Conservation (phyloP, 73 alveolate species). For the Breviolum minutum region DNA sequence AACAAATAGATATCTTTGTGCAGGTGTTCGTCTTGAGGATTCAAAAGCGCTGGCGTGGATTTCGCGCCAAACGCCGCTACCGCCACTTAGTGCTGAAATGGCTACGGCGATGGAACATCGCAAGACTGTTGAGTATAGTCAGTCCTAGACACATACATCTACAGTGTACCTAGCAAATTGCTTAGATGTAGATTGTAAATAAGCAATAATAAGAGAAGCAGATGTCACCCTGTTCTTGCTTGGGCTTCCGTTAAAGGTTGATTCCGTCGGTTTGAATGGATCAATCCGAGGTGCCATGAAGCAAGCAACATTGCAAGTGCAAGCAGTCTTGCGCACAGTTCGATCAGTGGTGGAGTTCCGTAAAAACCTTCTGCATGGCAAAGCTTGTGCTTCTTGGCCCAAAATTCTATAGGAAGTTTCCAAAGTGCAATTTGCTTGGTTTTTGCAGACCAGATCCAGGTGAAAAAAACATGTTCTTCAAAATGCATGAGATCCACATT, state of each 20-base stretch:
- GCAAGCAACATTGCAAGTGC: conserved; percentile 36
- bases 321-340: conserved; percentile 40
- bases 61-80: conserved; percentile 9
- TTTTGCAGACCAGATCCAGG: not conserved
- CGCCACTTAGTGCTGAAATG: conserved; percentile 2
- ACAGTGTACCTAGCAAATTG: too few relatives aligned
- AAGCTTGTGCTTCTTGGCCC: conserved; percentile 37
- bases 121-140: too few relatives aligned
- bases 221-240: not conserved
- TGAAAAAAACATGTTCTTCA: too few relatives aligned
- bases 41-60: conserved; percentile 53
- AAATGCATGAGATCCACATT: too few relatives aligned
- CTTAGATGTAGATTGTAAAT: too few relatives aligned
- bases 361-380: not conserved
- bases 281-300: conserved; percentile 1
- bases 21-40: conserved; percentile 44
- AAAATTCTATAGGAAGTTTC: not conserved
- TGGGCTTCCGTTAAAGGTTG: not conserved
- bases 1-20: not conserved
- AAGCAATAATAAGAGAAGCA: too few relatives aligned
- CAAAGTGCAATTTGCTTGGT: not conserved
- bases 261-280: not conserved
- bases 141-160: too few relatives aligned
- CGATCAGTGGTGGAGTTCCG: conserved; percentile 22
- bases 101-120: not conserved